A percentile compares a stretch with the other conserved stretches of the same genome.
These are phyloP conservation scores for Apium graveolens DNA, from an alignment of 129 eudicot genomes.

Conservation along the genomic window DNA sequence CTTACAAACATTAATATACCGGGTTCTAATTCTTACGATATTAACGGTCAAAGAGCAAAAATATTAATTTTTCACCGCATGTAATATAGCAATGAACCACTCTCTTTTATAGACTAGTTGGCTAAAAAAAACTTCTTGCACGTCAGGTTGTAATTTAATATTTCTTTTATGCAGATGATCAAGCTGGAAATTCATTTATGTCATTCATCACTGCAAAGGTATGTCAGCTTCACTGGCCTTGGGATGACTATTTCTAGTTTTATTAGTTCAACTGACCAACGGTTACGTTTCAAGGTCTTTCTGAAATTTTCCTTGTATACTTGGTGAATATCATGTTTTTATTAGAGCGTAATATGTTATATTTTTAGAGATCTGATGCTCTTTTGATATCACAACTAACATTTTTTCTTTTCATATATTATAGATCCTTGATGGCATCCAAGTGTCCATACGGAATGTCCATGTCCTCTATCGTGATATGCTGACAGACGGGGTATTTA, in stretches of 20 bases:
- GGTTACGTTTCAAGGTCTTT: neutral
- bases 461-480: constrained; percentile 60
- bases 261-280: neutral
- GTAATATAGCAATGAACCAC: neutral
- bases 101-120: neutral
- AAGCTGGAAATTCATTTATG: constrained; percentile 74
- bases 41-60: neutral
- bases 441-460: constrained; percentile 78
- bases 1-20: neutral
- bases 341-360: neutral
- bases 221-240: neutral
- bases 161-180: constrained; percentile 57
- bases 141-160: constrained; percentile 14
- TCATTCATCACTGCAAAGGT: constrained; percentile 94
- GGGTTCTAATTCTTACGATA: neutral
- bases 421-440: constrained; percentile 92
- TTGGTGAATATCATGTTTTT: neutral
- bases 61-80: neutral
- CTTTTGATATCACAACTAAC: constrained; percentile 6
- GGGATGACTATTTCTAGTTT: neutral
- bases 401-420: constrained; percentile 10
- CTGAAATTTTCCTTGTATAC: neutral
- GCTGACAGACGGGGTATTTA: constrained; percentile 47
- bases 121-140: neutral
- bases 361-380: neutral